Percentiles rank a stretch among this genome's conserved stretches.
Evolutionary conservation across 805 yeast species (phyloP).

Genomic region (Cyberlindnera euphorbiae): DNA sequence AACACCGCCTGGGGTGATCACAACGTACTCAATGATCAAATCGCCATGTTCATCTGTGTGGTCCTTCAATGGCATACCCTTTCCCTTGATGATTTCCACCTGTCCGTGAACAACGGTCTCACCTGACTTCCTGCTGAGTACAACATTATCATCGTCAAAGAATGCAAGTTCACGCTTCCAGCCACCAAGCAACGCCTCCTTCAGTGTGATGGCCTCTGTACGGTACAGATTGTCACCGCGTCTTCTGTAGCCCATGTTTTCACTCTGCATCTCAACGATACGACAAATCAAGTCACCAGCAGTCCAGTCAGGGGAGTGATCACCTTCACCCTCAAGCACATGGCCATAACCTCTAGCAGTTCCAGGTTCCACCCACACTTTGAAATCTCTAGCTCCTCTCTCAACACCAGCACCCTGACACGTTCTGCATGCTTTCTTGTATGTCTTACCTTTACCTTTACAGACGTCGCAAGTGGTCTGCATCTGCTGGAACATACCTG

Average conservation of each 20-base stretch:
- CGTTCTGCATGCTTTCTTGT: conserved; percentile 55
- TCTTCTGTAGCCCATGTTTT: conserved; percentile 82
- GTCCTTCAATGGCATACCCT: conserved; percentile 76
- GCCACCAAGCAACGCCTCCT: conserved; percentile 73
- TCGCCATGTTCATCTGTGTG: conserved; percentile 51
- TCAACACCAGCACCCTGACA: conserved; percentile 72
- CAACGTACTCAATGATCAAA: conserved; percentile 43
- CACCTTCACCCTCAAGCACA: conserved; percentile 70
- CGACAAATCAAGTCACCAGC: conserved; percentile 77
- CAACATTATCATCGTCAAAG: conserved; percentile 54
- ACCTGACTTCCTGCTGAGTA: conserved; percentile 45
- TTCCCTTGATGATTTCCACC: conserved; percentile 62
- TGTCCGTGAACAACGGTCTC: conserved; percentile 58
- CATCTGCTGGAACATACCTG: conserved; percentile 84
- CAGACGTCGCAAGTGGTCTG: conserved; percentile 79
- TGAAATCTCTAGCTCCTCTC: conserved; percentile 50
- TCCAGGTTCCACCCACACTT: conserved; percentile 67
- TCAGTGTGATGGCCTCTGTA: conserved; percentile 67
- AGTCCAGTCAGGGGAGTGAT: conserved; percentile 73
- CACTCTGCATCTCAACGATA: conserved; percentile 47
- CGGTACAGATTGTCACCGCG: conserved; percentile 70
- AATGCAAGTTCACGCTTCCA: conserved; percentile 70
- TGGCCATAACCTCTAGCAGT: conserved; percentile 54
- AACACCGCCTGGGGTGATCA: conserved; percentile 40
- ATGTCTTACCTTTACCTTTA: conserved; percentile 68